Percentiles rank a stretch among this genome's conserved stretches.
phyloP scores from a whole-genome alignment of 2,329 filamentous ascomycete species.

The Rhynchosporium agropyri region DNA sequence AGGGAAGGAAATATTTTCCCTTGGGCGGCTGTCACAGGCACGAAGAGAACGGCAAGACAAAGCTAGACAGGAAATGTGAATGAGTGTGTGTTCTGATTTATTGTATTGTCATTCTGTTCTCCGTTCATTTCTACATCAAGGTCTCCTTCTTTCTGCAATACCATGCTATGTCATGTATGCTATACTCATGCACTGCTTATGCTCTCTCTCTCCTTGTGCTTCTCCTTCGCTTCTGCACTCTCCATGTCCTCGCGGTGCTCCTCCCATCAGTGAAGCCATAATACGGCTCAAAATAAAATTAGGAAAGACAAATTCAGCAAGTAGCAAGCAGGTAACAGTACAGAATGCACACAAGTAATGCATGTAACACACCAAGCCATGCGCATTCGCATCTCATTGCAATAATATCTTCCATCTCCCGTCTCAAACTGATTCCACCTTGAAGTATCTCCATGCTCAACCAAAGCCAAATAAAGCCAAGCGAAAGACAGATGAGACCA shows the following conservation, averaged over 20 bases:
- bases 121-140: constrained; percentile 4
- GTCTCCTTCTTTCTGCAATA: not conserved
- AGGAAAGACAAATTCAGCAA: not conserved
- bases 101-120: not conserved
- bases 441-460: not conserved
- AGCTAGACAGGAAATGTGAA: too few relatives aligned
- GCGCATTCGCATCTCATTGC: not conserved
- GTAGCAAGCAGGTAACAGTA: not conserved
- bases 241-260: not conserved
- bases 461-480: not conserved
- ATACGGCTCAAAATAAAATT: not conserved
- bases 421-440: not conserved
- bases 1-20: too few relatives aligned
- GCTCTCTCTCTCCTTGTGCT: constrained; percentile 1
- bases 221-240: not conserved
- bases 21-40: too few relatives aligned
- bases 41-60: too few relatives aligned
- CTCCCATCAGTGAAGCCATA: not conserved
- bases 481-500: not conserved
- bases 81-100: too few relatives aligned
- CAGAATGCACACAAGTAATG: not conserved
- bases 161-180: too few relatives aligned
- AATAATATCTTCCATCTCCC: constrained; percentile 3
- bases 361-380: constrained; percentile 1
- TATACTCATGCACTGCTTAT: not conserved